Evolutionary conservation across 2,329 filamentous ascomycete species (phyloP).

Genomic region (Neophaeococcomyces mojaviensis): DNA sequence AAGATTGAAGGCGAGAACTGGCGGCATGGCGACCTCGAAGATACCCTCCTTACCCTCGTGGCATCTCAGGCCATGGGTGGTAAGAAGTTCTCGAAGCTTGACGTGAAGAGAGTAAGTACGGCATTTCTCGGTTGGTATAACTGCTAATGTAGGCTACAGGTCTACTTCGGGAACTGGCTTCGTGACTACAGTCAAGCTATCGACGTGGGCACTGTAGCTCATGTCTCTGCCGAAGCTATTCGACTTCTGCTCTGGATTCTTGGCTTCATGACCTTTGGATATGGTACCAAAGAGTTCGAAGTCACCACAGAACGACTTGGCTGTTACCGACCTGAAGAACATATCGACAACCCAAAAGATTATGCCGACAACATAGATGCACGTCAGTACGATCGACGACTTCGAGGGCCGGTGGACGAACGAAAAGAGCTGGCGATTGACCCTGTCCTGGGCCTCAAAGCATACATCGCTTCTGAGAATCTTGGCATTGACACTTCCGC

Average conservation of each 20-base stretch:
- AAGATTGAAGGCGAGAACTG: constrained; percentile 80
- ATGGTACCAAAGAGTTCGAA: constrained; percentile 75
- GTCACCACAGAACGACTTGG: constrained; percentile 71
- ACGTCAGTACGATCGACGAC: constrained; percentile 68
- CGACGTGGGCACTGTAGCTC: constrained; percentile 85
- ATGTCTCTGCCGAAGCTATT: constrained; percentile 83
- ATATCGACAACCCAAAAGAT: constrained; percentile 72
- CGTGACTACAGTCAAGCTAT: constrained; percentile 90
- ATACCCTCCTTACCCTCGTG: constrained; percentile 68
- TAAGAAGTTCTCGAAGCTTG: constrained; percentile 83
- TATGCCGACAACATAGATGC: constrained; percentile 88
- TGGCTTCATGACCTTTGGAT: constrained; percentile 83
- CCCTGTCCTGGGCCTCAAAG: constrained; percentile 69
- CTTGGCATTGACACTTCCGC: constrained; percentile 75
- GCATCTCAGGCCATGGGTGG: constrained; percentile 56
- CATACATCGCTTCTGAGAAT: constrained; percentile 85
- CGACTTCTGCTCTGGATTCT: constrained; percentile 81
- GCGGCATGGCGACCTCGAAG: constrained; percentile 89
- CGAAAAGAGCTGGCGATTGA: constrained; percentile 71
- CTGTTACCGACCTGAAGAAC: constrained; percentile 74
- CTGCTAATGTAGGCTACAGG: constrained; percentile 38
- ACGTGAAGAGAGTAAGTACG: constrained; percentile 51
- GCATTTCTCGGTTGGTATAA: neutral
- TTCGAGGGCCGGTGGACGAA: constrained; percentile 78
- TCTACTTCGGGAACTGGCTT: constrained; percentile 96